phyloP scores from a whole-genome alignment of 1,139 yeast genomes.

The Diutina scorzettiae region DNA sequence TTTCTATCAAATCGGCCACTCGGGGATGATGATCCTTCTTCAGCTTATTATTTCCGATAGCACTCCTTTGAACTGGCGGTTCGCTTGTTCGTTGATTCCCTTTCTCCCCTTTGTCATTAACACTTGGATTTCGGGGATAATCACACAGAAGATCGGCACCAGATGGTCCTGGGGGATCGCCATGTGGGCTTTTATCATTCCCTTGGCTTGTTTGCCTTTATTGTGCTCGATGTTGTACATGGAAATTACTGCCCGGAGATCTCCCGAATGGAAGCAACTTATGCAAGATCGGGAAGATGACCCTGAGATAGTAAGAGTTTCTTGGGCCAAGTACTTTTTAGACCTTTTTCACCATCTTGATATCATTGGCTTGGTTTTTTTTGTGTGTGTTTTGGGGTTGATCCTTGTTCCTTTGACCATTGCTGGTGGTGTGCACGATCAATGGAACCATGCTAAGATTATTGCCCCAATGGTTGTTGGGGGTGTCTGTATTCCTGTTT shows the following conservation, averaged over 20 bases:
- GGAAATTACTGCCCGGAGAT: constrained; percentile 38
- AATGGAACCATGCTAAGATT: constrained; percentile 8
- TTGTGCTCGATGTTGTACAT: constrained; percentile 42
- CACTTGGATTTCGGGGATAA: constrained; percentile 4
- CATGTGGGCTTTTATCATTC: constrained; percentile 72
- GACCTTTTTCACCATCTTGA: constrained; percentile 1
- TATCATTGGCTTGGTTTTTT: constrained; percentile 3
- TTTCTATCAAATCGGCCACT: background rate
- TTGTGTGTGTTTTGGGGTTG: constrained; percentile 4
- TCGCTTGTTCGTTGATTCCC: constrained; percentile 9
- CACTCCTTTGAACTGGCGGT: constrained; percentile 8
- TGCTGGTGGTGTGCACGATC: constrained; percentile 4
- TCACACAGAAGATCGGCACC: background rate
- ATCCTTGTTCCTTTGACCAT: constrained; percentile 6
- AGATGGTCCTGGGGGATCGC: constrained; percentile 27
- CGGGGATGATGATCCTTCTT: background rate
- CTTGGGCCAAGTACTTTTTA: background rate
- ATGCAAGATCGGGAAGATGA: constrained; percentile 10
- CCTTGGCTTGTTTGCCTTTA: constrained; percentile 50
- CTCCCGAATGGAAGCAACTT: constrained; percentile 29
- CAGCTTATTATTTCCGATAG: background rate
- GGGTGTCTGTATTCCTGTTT: constrained; percentile 1
- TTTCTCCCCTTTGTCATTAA: background rate
- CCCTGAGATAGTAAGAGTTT: constrained; percentile 7
- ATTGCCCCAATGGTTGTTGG: constrained; percentile 6